A percentile compares a stretch with the other conserved stretches of the same genome.
Evolutionary conservation across 1,284 basidiomycete species (phyloP).

Genomic region (Naganishia cerealis): DNA sequence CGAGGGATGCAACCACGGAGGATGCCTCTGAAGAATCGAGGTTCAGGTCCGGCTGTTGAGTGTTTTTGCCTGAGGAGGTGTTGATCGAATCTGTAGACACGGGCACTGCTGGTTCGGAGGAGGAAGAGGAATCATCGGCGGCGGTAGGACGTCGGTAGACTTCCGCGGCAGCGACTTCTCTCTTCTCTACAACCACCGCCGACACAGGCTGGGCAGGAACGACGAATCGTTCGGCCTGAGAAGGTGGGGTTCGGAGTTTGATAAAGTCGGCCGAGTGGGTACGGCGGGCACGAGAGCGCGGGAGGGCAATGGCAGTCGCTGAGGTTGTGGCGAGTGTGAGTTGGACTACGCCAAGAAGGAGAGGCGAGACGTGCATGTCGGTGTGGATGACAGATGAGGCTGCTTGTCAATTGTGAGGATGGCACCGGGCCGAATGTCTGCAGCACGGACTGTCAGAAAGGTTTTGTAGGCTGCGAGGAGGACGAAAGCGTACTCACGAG

Average conservation of each 20-base stretch:
- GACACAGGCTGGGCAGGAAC: slow-evolving; percentile 2
- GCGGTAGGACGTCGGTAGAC: slow-evolving; percentile 10
- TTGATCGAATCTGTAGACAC: slow-evolving; percentile 29
- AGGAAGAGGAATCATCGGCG: slow-evolving; percentile 7
- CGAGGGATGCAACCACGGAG: slow-evolving; percentile 40
- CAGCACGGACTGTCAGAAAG: background rate
- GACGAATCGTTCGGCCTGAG: slow-evolving; percentile 12
- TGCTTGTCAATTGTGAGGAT: slow-evolving; percentile 15
- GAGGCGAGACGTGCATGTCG: slow-evolving; percentile 29
- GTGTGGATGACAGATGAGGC: background rate
- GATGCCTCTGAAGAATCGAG: slow-evolving; percentile 30
- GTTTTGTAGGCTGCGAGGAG: background rate
- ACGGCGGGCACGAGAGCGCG: slow-evolving; percentile 10
- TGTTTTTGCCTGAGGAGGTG: slow-evolving; percentile 40
- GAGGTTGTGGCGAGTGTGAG: slow-evolving; percentile 17
- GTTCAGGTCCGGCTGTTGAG: slow-evolving; percentile 39
- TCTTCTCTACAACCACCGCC: slow-evolving; percentile 7
- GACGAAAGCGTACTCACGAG: background rate
- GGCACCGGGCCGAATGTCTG: slow-evolving; percentile 23
- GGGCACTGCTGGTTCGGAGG: background rate
- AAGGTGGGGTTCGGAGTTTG: slow-evolving; percentile 26
- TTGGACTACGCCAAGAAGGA: slow-evolving; percentile 11
- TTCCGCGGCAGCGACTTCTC: slow-evolving; percentile 18
- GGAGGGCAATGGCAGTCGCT: slow-evolving; percentile 17
- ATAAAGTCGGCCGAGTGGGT: slow-evolving; percentile 20